Conservation (phyloP, 768 basidiomycete species). For the Boletus reticuloceps region DNA sequence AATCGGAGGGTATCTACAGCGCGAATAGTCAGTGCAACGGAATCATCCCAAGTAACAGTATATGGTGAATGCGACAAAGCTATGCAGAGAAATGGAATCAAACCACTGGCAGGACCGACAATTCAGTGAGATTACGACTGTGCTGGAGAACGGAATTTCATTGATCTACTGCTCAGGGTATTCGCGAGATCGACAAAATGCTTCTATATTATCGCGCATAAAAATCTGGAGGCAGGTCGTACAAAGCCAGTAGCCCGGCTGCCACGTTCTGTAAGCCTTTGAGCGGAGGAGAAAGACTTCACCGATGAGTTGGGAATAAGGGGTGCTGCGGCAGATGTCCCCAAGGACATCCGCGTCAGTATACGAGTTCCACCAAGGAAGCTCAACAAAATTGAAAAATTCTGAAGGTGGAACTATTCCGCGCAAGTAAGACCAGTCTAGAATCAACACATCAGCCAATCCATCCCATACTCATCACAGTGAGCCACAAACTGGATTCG, state of each 20-base stretch:
- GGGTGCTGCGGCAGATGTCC: conserved; percentile 2
- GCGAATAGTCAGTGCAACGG: neutral
- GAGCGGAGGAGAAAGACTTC: conserved; percentile 4
- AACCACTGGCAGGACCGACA: too few relatives aligned
- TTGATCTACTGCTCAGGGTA: neutral
- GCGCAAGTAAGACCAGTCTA: conserved; percentile 19
- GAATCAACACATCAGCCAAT: neutral
- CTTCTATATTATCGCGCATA: conserved; percentile 8
- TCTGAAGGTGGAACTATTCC: conserved; percentile 10
- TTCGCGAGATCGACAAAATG: neutral
- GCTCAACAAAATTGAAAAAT: conserved; percentile 9
- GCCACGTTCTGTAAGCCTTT: conserved; percentile 4
- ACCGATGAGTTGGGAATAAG: conserved; percentile 7
- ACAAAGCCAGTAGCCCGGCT: conserved; percentile 12
- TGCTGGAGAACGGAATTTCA: neutral
- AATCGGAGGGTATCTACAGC: neutral
- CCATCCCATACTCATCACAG: neutral
- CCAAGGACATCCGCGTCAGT: neutral
- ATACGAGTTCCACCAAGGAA: conserved; percentile 17
- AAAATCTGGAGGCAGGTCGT: conserved; percentile 7
- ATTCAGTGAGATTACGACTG: too few relatives aligned
- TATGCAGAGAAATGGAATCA: too few relatives aligned
- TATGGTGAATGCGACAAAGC: neutral
- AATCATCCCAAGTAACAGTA: neutral
- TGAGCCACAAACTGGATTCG: conserved; percentile 8